Percentiles rank a stretch among this genome's conserved stretches.
Evolutionary conservation across 139 green algal genomes (phyloP).

Genomic region (Mychonastes homosphaera): DNA sequence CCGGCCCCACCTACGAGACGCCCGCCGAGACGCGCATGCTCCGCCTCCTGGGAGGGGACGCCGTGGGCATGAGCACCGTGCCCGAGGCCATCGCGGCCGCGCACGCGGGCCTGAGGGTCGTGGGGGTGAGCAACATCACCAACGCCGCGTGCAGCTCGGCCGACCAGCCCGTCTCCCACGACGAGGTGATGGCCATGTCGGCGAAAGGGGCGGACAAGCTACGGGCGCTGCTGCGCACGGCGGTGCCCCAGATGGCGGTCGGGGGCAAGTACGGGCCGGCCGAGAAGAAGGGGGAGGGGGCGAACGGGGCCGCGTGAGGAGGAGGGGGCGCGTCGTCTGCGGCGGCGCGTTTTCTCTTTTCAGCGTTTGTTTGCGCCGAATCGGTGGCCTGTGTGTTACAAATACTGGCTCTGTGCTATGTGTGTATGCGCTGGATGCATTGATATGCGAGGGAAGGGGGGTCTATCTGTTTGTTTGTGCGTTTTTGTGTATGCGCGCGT

Average conservation of each 20-base stretch:
- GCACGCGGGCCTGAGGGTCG: slow-evolving; percentile 14
- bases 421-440: too few species aligned
- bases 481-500: too few species aligned
- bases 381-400: too few species aligned
- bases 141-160: slow-evolving; percentile 16
- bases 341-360: too few species aligned
- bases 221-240: slow-evolving; percentile 12
- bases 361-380: too few species aligned
- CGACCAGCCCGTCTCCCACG: slow-evolving; percentile 11
- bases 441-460: too few species aligned
- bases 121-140: slow-evolving; percentile 21
- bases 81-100: slow-evolving; percentile 21
- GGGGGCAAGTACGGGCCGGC: not conserved
- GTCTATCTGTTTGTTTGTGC: too few species aligned
- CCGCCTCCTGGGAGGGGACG: slow-evolving; percentile 13
- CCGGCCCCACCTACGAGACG: slow-evolving; percentile 22
- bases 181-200: slow-evolving; percentile 19
- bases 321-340: too few species aligned
- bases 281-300: too few species aligned
- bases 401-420: too few species aligned
- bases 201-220: slow-evolving; percentile 12
- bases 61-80: slow-evolving; percentile 24
- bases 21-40: slow-evolving; percentile 23
- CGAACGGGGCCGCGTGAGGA: too few species aligned
- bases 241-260: slow-evolving; percentile 9